phyloP scores from a whole-genome alignment of 2,329 filamentous ascomycete genomes.

The Ophiostoma quercus region DNA sequence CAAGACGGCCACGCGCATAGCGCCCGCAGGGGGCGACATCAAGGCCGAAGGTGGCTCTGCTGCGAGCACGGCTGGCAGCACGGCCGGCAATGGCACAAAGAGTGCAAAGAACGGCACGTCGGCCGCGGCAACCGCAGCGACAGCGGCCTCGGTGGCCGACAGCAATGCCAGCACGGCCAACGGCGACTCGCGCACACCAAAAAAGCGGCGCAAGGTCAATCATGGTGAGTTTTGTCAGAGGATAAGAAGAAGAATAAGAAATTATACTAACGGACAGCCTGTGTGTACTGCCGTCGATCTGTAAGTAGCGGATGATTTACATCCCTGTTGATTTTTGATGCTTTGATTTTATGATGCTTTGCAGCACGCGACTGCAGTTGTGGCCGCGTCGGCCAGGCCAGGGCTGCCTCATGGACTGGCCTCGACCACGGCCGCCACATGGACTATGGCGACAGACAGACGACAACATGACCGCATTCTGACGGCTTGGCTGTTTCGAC shows the following conservation, averaged over 20 bases:
- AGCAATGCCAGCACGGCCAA: conserved; percentile 27
- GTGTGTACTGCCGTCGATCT: conserved; percentile 85
- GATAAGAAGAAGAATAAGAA: neutral
- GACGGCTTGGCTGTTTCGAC: conserved; percentile 5
- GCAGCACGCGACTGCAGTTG: neutral
- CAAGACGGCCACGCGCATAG: conserved; percentile 24
- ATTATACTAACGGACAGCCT: conserved; percentile 51
- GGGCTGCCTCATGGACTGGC: neutral
- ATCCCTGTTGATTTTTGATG: conserved; percentile 30
- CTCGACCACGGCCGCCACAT: neutral
- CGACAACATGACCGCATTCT: neutral
- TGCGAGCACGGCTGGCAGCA: neutral
- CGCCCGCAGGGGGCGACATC: conserved; percentile 18
- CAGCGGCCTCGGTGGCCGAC: conserved; percentile 17
- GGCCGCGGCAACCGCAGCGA: neutral
- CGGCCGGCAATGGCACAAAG: neutral
- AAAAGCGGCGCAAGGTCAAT: conserved; percentile 85
- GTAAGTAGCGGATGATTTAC: conserved; percentile 48
- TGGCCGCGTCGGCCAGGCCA: neutral
- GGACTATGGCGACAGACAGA: neutral
- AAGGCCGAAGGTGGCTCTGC: conserved; percentile 17
- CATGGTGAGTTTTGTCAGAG: conserved; percentile 58
- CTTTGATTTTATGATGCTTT: neutral
- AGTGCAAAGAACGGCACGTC: conserved; percentile 13
- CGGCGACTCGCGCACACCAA: conserved; percentile 54